Base-by-base conservation (phyloP, 2,329 filamentous ascomycete species). In the Colletotrichum simmondsii region DNA sequence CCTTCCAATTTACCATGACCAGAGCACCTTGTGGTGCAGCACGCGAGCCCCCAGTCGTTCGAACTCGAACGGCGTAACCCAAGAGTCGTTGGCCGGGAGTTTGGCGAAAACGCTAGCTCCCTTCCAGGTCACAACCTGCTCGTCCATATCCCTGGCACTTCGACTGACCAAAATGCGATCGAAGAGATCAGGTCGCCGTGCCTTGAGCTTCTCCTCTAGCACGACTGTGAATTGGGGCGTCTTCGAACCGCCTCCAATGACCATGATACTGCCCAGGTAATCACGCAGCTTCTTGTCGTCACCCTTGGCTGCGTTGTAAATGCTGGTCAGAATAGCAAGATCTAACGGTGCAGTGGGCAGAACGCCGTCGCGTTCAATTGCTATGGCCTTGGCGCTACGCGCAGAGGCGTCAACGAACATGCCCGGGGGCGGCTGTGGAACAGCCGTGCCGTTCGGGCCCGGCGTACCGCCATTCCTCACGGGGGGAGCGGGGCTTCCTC, bases 41-140 rank as follows among this genome's bases (percentile, higher is more conserved):
- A 96, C 89, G 79, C 97, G 90, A 72, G 91, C 89, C 3, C 95
- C 96, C 66, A 98, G 81, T 72, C 94, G 90, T 84, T 98, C 95
- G 83, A 96, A 98, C 86, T 98, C 96, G 78, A 93, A 87, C 59
- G 91, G 90, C 16, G 92, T 93, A 79, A 98, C 94, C 97, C 97
- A 99, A 78, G 93, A 97, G 82, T 99, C 97, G 83, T 98, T 98
- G 19, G 95, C 95, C 58, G 92, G 90, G 77, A 98, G 85, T 84
- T 97, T 95, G 3, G 95, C 95, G 86, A 98, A 99, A 19, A 99
- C 95, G 80, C 95, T 98, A 0, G 94, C 97, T 4, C 97, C 97
- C 88, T 99, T 99, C 97, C 97, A 99, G 10, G 93, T 92, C 65
- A 98, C 93, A n/a, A 98, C 95, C 83, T 98, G 95, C 73, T 97